These are phyloP conservation scores for Ceratocystis alfenasii DNA, from an alignment of 2,329 filamentous ascomycete species.

Conservation along the genomic window DNA sequence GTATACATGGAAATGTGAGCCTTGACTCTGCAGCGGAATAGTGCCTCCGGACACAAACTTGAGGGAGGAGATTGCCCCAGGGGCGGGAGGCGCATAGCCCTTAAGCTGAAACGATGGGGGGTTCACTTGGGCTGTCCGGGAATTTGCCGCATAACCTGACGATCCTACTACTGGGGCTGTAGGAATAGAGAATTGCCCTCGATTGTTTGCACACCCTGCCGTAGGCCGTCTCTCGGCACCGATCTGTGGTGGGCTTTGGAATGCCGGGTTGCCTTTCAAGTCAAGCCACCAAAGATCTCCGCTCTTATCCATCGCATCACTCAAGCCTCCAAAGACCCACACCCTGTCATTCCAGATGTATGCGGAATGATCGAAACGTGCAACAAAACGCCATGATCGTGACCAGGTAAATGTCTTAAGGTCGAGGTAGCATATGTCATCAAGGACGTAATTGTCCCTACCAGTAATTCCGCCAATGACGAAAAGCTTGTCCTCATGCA, in stretches of 20 bases:
- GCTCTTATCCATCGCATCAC: constrained; percentile 91
- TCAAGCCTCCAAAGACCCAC: constrained; percentile 93
- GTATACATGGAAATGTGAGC: constrained; percentile 91
- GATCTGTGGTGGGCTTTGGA: constrained; percentile 55
- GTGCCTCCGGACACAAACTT: constrained; percentile 81
- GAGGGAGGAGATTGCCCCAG: constrained; percentile 77
- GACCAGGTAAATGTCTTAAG: constrained; percentile 98
- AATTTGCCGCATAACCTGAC: constrained; percentile 56
- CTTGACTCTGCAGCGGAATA: constrained; percentile 77
- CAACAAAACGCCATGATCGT: constrained; percentile 86
- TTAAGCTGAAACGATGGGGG: constrained; percentile 55
- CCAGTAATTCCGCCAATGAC: constrained; percentile 93
- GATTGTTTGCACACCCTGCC: constrained; percentile 31
- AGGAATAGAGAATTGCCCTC: constrained; percentile 25
- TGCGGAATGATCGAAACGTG: constrained; percentile 86
- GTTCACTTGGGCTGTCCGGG: constrained; percentile 54
- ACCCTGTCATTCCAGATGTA: constrained; percentile 86
- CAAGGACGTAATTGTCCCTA: constrained; percentile 79
- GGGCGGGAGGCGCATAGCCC: constrained; percentile 69
- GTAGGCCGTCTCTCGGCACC: constrained; percentile 38
- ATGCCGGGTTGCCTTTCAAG: constrained; percentile 77
- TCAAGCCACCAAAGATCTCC: constrained; percentile 97
- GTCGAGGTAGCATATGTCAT: constrained; percentile 94
- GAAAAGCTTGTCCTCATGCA: constrained; percentile 94
- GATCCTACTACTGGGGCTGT: constrained; percentile 44